Percentiles rank a stretch among this genome's conserved stretches.
Conservation (phyloP, 805 yeast species). For the Myxozyma geophila region DNA sequence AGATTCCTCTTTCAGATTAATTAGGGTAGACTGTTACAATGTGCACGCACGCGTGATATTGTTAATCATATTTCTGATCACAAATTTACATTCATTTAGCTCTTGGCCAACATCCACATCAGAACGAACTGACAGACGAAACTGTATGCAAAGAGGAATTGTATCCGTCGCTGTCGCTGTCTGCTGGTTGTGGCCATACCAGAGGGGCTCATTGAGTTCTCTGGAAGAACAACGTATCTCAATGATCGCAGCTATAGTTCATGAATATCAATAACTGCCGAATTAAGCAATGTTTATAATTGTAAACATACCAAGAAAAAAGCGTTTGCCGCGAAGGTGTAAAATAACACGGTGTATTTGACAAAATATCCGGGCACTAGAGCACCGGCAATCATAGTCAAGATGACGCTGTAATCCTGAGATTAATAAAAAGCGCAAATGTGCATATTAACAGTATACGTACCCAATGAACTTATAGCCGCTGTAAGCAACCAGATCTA, state of each 20-base stretch:
- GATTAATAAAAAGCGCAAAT: constrained; percentile 47
- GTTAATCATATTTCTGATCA: neutral
- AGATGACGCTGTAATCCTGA: constrained; percentile 44
- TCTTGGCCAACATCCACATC: constrained; percentile 66
- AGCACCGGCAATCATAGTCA: constrained; percentile 45
- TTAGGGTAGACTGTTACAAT: no score
- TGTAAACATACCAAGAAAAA: constrained; percentile 45
- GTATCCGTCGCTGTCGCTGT: constrained; percentile 79
- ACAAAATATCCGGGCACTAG: constrained; percentile 45
- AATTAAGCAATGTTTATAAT: constrained; percentile 40
- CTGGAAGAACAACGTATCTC: constrained; percentile 69
- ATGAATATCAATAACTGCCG: constrained; percentile 64
- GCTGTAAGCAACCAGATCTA: constrained; percentile 86
- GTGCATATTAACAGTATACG: constrained; percentile 50
- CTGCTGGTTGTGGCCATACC: constrained; percentile 59
- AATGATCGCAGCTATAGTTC: constrained; percentile 53
- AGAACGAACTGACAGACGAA: constrained; percentile 76
- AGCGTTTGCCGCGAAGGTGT: constrained; percentile 61
- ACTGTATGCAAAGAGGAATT: constrained; percentile 82
- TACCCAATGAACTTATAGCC: constrained; percentile 94
- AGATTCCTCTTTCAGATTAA: no score
- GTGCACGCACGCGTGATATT: no score
- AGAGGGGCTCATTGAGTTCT: constrained; percentile 49
- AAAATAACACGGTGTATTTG: constrained; percentile 57
- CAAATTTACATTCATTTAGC: neutral